Evolutionary conservation across 768 basidiomycete species (phyloP).

Genomic region (Termitomyces sp.): DNA sequence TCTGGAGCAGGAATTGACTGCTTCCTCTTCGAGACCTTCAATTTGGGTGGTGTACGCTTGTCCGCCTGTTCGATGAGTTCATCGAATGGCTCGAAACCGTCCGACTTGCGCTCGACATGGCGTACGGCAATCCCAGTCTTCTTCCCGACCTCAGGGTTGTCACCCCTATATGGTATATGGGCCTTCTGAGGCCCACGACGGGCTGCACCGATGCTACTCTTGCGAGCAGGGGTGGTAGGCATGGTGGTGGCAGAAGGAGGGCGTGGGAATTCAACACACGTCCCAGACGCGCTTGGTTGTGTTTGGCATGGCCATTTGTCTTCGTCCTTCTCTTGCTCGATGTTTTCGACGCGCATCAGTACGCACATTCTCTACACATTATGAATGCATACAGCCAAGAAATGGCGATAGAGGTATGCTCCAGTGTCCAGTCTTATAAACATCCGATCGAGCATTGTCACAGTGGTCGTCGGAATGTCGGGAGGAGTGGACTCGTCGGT

Average conservation of each 20-base stretch:
- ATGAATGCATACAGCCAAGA: conserved; percentile 13
- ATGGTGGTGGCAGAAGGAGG: neutral
- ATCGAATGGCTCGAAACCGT: conserved; percentile 82
- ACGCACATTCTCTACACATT: conserved; percentile 10
- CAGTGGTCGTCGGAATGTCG: conserved; percentile 91
- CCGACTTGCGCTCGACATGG: conserved; percentile 71
- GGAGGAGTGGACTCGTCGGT: conserved; percentile 96
- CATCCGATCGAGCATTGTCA: neutral
- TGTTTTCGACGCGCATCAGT: conserved; percentile 12
- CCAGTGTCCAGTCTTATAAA: neutral
- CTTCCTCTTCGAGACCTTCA: conserved; percentile 45
- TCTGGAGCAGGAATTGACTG: conserved; percentile 29
- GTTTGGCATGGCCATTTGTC: conserved; percentile 11
- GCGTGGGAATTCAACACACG: conserved; percentile 5
- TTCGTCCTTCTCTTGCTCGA: conserved; percentile 44
- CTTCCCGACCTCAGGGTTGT: conserved; percentile 75
- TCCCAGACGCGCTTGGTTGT: conserved; percentile 15
- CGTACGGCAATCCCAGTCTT: conserved; percentile 71
- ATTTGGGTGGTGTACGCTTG: conserved; percentile 56
- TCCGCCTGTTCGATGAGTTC: conserved; percentile 68
- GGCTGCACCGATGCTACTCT: conserved; percentile 3
- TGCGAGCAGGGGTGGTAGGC: conserved; percentile 4
- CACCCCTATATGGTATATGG: conserved; percentile 76
- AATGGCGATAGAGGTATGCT: conserved; percentile 29
- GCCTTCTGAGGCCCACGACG: conserved; percentile 49